Evolutionary conservation across 306 rosid genomes (phyloP).

Genomic region (Canavalia gladiata): DNA sequence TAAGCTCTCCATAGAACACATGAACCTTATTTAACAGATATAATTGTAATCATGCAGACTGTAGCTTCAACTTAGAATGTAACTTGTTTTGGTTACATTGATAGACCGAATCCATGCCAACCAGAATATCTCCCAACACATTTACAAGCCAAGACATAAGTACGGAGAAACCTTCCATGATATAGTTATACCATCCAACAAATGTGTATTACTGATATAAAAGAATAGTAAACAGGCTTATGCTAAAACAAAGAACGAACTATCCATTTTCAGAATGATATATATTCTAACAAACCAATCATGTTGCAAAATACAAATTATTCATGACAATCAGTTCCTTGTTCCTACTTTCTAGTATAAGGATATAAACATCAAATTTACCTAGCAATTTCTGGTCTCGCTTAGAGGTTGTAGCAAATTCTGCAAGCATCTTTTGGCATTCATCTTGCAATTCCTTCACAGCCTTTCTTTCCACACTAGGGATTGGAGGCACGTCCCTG

Average conservation of each 20-base stretch:
- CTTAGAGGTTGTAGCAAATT: conserved; percentile 70
- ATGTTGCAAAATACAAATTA: conserved; percentile 18
- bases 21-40: not conserved
- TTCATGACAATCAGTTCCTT: conserved; percentile 11
- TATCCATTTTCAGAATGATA: conserved; percentile 3
- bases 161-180: not conserved
- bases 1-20: not conserved
- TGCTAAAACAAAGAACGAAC: not conserved
- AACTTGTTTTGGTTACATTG: not conserved
- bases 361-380: conserved; percentile 42
- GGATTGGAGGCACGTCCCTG: conserved; percentile 82
- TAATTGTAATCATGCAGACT: not conserved
- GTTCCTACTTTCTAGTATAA: not conserved
- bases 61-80: conserved; percentile 3
- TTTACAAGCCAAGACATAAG: not conserved
- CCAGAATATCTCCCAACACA: conserved; percentile 5
- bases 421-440: conserved; percentile 73
- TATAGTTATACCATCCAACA: not conserved
- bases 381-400: conserved; percentile 83
- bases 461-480: conserved; percentile 84
- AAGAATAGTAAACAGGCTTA: conserved; percentile 19
- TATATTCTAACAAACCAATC: conserved; percentile 6
- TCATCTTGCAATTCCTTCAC: conserved; percentile 79
- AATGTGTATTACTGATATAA: not conserved
- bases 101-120: not conserved